Base-by-base conservation (phyloP, 2,329 filamentous ascomycete genomes). In the Proliferodiscus dingleyae region DNA sequence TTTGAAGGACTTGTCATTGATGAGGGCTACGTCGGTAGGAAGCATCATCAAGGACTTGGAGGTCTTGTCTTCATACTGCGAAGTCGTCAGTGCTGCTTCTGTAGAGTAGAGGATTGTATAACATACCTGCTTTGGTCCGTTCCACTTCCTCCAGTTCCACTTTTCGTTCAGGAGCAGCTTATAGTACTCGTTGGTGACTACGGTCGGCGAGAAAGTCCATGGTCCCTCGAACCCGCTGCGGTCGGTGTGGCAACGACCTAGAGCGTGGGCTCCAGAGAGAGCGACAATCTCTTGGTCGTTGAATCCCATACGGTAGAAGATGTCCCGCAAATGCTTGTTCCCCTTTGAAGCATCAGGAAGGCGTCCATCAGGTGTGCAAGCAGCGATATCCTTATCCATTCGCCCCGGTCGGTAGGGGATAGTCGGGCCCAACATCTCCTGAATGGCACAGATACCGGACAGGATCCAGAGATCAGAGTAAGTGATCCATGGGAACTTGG, bases 391-490 rank as follows among this genome's bases (percentile, higher is more conserved):
- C 60, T 78, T 77, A 70, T 98, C 91, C 48, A 69, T 53, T 61
- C 91, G 89, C 62, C 91, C 91, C 40, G 91, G 88, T 61, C 91
- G 80, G 84, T 82, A 98, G 50, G 89, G 88, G 59, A 98, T 82
- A 61, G 74, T 71, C 52, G 91, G 91, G 5, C 91, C 91, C 66
- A 90, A 81, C 84, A 96, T 91, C 72, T 98, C 91, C 73, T 97
- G 91, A 66, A 97, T 82, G 57, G 90, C 87, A 65, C 75, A 80
- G 55, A 93, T 82, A 63, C 89, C 93, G 43, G 71, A 84, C 46
- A 98, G 81, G 51, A 93, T 97, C 93, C 91, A 97, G 57, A 98
- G 84, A 66, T 98, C 91, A 11, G 89, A 94, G 78, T 96, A 95
- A 52, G 78, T 78, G 71, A 97, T 95, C 93, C 91, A 97, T 41